These are phyloP conservation scores for Coemansia sp. DNA, from an alignment of 192 early-diverging fungal genomes.

Conservation along the genomic window DNA sequence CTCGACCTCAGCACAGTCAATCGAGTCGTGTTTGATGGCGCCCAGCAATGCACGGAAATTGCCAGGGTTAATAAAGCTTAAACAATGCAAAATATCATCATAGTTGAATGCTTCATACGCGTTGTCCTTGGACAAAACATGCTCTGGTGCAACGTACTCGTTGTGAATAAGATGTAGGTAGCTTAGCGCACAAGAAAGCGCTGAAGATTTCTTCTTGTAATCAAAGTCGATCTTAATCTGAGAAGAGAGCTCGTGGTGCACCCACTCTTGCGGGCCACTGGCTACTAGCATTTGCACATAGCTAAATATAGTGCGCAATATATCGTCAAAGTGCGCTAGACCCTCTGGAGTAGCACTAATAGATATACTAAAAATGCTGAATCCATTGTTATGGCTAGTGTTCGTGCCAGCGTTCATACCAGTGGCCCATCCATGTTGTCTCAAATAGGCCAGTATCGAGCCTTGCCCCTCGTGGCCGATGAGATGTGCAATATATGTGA, in stretches of 20 bases:
- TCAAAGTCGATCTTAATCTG: constrained; percentile 52
- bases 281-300: constrained; percentile 33
- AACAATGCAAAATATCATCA: constrained; percentile 59
- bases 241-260: constrained; percentile 35
- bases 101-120: constrained; percentile 66
- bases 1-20: constrained; percentile 56
- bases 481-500: constrained; percentile 73
- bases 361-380: constrained; percentile 13
- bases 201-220: constrained; percentile 59
- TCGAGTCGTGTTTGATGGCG: constrained; percentile 17
- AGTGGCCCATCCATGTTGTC: constrained; percentile 84
- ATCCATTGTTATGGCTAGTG: constrained; percentile 2
- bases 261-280: constrained; percentile 30
- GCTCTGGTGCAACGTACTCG: constrained; percentile 63
- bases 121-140: constrained; percentile 65
- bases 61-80: constrained; percentile 61
- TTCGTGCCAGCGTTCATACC: neutral
- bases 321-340: constrained; percentile 22
- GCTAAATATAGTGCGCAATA: constrained; percentile 24
- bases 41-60: constrained; percentile 59
- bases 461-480: constrained; percentile 85
- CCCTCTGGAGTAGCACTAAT: constrained; percentile 23
- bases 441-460: constrained; percentile 79
- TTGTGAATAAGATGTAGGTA: constrained; percentile 69
- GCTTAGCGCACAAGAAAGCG: constrained; percentile 57